These are phyloP conservation scores for Xylaria sp. DNA, from an alignment of 2,329 filamentous ascomycete species.

Conservation along the genomic window DNA sequence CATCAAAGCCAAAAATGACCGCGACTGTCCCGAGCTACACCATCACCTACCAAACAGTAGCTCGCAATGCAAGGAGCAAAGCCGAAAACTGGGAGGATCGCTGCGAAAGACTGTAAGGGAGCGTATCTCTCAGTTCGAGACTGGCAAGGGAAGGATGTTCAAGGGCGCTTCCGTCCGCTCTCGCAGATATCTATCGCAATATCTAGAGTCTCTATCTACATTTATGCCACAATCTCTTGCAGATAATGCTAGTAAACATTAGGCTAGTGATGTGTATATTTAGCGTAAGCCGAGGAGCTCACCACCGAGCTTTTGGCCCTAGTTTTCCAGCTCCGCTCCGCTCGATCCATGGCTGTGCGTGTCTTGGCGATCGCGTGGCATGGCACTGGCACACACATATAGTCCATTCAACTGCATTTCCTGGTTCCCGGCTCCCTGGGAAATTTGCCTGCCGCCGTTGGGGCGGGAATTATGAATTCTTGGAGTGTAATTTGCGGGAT, in stretches of 20 bases:
- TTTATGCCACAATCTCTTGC: not conserved
- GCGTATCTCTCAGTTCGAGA: too few relatives aligned
- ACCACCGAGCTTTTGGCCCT: not conserved
- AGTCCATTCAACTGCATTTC: not conserved
- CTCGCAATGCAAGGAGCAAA: not conserved
- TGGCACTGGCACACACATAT: not conserved
- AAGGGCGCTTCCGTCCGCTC: not conserved
- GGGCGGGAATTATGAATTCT: not conserved
- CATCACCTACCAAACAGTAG: not conserved
- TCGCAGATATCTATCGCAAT: not conserved
- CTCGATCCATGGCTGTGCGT: not conserved
- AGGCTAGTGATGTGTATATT: not conserved
- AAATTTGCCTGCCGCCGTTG: not conserved
- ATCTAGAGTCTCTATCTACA: not conserved
- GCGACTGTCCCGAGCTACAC: not conserved
- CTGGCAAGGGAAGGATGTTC: not conserved
- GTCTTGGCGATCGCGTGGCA: slow-evolving; percentile 21
- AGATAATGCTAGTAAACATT: not conserved
- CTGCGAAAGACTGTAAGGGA: too few relatives aligned
- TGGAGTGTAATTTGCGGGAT: not conserved
- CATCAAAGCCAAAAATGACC: slow-evolving; percentile 7
- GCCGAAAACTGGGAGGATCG: slow-evolving; percentile 1
- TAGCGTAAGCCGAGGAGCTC: not conserved
- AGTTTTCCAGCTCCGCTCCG: not conserved
- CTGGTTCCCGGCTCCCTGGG: slow-evolving; percentile 10